Base-by-base conservation (phyloP, 306 rosid species). In the Ceratonia siliqua region DNA sequence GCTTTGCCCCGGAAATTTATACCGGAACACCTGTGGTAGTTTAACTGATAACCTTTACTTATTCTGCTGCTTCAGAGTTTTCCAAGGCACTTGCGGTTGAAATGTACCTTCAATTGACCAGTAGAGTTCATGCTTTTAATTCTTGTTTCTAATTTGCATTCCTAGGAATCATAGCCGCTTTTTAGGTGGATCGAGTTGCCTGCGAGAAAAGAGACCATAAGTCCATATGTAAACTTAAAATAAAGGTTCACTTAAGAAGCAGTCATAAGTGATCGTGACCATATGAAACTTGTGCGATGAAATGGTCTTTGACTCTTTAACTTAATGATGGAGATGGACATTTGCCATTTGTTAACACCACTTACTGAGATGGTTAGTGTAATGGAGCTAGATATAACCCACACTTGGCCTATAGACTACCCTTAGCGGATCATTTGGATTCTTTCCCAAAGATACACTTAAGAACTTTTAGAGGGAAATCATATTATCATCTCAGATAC, bases 121-220 rank as follows among this genome's bases (percentile, higher is more conserved):
- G 38, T 38, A 46, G 71, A 70, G 42, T 17, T 78, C 41, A 63
- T 74, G 57, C 45, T 78, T 42, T 30, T 53, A 21, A 52, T 42
- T 70, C 32, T 12, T 36, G 41, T 41, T 58, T 68, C 20, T 67
- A 22, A 33, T 13, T 10, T 68, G 56, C 62, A 45, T 46, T 42
- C 54, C 62, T 33, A 15, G 62, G 39, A 48, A 61, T 32, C 68
- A 33, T 33, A 50, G 57, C 57, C 56, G 48, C 55, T 33, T 56
- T 45, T 79, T 58, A 30, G 48, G 70, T 27, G 21, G 52, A 39
- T 21, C 39, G 35, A 64, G 18, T 55, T 72, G 20, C 33, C 78
- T 64, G 15, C 11, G 15, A 59, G 15, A 24, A 59, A 32, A 59
- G 6, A n/a, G 41, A 28, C 27, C 43, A n/a, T 9, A n/a, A 73